Percentiles rank a stretch among this genome's conserved stretches.
Conservation (phyloP, 164 flowering plant genomes). For the Magnolia kwangsiensis region DNA sequence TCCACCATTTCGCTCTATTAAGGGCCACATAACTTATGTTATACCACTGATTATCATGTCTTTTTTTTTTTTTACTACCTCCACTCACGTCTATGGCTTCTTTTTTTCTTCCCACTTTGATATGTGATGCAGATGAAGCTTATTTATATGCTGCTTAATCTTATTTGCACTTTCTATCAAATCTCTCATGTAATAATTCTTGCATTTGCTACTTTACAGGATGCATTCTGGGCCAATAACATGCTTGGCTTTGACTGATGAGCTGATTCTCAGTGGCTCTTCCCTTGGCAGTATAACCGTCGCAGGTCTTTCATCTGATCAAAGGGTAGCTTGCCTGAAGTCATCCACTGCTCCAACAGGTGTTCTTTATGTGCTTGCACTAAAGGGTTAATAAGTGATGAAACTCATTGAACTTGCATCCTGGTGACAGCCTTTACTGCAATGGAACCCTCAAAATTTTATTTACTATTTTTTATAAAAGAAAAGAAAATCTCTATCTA, state of each 20-base stretch:
- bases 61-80: too few relatives aligned
- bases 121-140: background rate
- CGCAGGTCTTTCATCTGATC: slow-evolving; percentile 58
- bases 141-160: background rate
- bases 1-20: too few relatives aligned
- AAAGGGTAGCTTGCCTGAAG: slow-evolving; percentile 46
- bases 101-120: background rate
- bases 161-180: background rate
- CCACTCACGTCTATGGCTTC: too few relatives aligned
- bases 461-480: too few relatives aligned
- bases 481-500: background rate
- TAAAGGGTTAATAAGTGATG: background rate
- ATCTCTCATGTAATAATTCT: background rate
- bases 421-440: background rate
- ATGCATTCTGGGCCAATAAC: slow-evolving; percentile 59
- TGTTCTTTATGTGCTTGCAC: slow-evolving; percentile 11
- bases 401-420: background rate
- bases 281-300: slow-evolving; percentile 60
- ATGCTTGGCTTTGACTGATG: slow-evolving; percentile 65
- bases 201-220: slow-evolving; percentile 45
- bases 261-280: slow-evolving; percentile 70
- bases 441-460: background rate
- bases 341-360: slow-evolving; percentile 44
- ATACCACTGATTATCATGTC: too few relatives aligned
- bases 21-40: too few relatives aligned